Evolutionary conservation across 371 early-diverging fungal genomes (phyloP).

Genomic region (Syncephalastrum sp.): DNA sequence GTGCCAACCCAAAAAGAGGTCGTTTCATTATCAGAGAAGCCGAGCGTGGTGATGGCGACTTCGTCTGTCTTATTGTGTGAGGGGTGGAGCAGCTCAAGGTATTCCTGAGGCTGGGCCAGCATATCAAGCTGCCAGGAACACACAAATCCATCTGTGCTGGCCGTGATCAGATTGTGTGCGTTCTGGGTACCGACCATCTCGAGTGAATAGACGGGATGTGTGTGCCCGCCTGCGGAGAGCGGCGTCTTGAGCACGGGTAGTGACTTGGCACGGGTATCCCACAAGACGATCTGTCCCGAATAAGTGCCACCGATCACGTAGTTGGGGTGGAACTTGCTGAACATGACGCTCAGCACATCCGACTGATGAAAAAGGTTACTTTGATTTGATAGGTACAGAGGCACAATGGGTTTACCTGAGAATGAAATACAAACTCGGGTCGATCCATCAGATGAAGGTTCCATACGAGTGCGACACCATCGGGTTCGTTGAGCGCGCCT

Average conservation of each 20-base stretch:
- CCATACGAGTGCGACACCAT: conserved; percentile 94
- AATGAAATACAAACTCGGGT: conserved; percentile 93
- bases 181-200: conserved; percentile 93
- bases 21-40: conserved; percentile 91
- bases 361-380: conserved; percentile 51
- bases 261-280: conserved; percentile 94
- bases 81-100: conserved; percentile 72
- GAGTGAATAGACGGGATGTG: conserved; percentile 92
- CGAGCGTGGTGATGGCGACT: conserved; percentile 86
- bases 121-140: conserved; percentile 97
- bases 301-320: conserved; percentile 93
- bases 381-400: not conserved
- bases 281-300: conserved; percentile 94
- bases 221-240: conserved; percentile 90
- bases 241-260: conserved; percentile 84
- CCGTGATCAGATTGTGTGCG: conserved; percentile 88
- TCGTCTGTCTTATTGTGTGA: conserved; percentile 86
- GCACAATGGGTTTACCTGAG: conserved; percentile 53
- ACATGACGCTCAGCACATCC: conserved; percentile 86
- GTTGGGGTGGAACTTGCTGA: conserved; percentile 90
- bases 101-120: conserved; percentile 88
- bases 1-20: conserved; percentile 95
- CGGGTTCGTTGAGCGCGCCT: conserved; percentile 84
- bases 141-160: conserved; percentile 92
- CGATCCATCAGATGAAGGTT: conserved; percentile 83